Percentiles rank a stretch among this genome's conserved stretches.
These are phyloP conservation scores for Leucaena leucocephala DNA, from an alignment of 306 rosid genomes.

Conservation along the genomic window DNA sequence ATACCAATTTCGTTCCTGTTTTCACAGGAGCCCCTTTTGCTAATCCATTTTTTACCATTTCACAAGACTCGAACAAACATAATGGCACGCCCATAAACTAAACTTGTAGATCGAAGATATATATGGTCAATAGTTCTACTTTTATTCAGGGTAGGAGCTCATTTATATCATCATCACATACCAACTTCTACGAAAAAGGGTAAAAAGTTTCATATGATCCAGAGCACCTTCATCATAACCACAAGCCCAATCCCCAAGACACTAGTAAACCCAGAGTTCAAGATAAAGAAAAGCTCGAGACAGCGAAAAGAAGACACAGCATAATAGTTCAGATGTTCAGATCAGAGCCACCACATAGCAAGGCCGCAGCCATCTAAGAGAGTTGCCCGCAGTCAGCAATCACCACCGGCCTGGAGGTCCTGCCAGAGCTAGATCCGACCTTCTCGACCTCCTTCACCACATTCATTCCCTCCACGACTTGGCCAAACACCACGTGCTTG, in stretches of 20 bases:
- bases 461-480: conserved; percentile 60
- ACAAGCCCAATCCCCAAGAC: conserved; percentile 37
- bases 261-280: neutral
- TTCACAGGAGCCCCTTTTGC: too few relatives aligned
- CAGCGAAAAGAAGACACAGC: conserved; percentile 23
- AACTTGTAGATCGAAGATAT: neutral
- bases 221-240: conserved; percentile 28
- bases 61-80: neutral
- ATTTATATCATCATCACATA: conserved; percentile 30
- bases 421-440: conserved; percentile 72
- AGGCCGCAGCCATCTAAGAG: conserved; percentile 47
- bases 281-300: conserved; percentile 9
- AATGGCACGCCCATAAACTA: neutral
- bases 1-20: too few relatives aligned
- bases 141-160: conserved; percentile 56
- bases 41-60: neutral
- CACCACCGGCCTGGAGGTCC: conserved; percentile 60
- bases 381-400: conserved; percentile 85
- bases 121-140: conserved; percentile 32
- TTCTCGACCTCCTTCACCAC: conserved; percentile 64
- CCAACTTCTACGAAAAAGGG: neutral
- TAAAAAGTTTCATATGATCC: conserved; percentile 24
- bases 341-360: conserved; percentile 24
- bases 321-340: neutral
- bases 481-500: conserved; percentile 89